Conservation (phyloP, 441 rosid species). For the Populus hybrid region DNA sequence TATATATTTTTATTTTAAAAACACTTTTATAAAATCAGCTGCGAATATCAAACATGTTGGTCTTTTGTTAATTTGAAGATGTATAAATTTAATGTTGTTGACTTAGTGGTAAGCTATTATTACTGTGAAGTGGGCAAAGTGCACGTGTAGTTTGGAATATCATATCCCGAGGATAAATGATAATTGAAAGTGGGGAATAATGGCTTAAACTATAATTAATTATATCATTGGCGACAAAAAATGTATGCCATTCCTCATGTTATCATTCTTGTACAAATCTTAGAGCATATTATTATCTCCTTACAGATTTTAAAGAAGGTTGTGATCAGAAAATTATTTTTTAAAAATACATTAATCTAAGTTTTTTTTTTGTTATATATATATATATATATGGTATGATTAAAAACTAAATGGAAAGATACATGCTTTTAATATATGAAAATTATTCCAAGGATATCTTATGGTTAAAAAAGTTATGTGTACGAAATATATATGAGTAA, state of each 20-base stretch:
- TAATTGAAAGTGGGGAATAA: too few species aligned
- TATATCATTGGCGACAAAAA: too few species aligned
- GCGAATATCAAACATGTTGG: neutral
- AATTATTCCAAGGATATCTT: neutral
- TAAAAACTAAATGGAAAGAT: neutral
- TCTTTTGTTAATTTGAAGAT: neutral
- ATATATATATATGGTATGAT: neutral
- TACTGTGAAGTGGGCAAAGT: neutral
- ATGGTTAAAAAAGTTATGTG: neutral
- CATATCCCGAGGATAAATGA: neutral
- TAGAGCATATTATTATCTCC: neutral
- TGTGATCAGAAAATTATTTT: neutral
- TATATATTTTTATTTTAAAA: too few species aligned
- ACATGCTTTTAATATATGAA: neutral
- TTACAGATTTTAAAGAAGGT: neutral
- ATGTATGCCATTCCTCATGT: neutral
- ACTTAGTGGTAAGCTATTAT: neutral
- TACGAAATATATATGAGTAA: too few species aligned
- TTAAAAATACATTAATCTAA: neutral
- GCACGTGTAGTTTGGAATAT: neutral
- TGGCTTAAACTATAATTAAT: neutral
- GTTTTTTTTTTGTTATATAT: neutral
- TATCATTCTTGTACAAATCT: too few species aligned
- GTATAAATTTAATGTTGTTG: neutral
- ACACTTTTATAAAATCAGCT: neutral